A percentile compares a stretch with the other conserved stretches of the same genome.
Evolutionary conservation across 2,329 filamentous ascomycete species (phyloP).

Genomic region (Didymellaceae sp.): DNA sequence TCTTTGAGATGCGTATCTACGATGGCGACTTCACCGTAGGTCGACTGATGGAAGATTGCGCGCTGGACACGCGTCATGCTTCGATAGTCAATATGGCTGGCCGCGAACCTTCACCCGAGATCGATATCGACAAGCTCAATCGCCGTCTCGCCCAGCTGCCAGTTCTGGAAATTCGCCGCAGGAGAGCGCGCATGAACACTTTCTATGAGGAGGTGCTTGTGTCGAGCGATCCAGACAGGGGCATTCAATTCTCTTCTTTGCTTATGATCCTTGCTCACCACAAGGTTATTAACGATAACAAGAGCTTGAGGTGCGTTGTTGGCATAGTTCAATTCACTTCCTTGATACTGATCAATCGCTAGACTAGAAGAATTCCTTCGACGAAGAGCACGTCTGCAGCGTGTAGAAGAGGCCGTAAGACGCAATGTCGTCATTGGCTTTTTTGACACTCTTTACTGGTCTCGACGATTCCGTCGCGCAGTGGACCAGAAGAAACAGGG

Average conservation of each 20-base stretch:
- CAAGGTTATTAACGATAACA: constrained; percentile 98
- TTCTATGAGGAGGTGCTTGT: constrained; percentile 98
- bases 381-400: constrained; percentile 85
- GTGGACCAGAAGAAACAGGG: constrained; percentile 73
- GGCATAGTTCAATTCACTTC: background rate
- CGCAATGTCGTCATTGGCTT: constrained; percentile 91
- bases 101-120: constrained; percentile 47
- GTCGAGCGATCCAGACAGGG: constrained; percentile 84
- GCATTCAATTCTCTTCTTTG: constrained; percentile 89
- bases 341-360: background rate
- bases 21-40: constrained; percentile 86
- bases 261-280: constrained; percentile 97
- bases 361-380: constrained; percentile 91
- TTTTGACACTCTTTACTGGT: constrained; percentile 93
- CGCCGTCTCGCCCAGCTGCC: constrained; percentile 76
- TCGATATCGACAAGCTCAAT: constrained; percentile 80
- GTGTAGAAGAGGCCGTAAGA: constrained; percentile 92
- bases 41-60: constrained; percentile 86
- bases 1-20: constrained; percentile 98
- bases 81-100: constrained; percentile 57
- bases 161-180: constrained; percentile 72
- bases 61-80: constrained; percentile 60
- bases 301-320: constrained; percentile 74
- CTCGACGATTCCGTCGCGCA: constrained; percentile 78
- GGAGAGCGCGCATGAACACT: constrained; percentile 82